Evolutionary conservation across 768 basidiomycete species (phyloP).

Genomic region (Ramaria sp.): DNA sequence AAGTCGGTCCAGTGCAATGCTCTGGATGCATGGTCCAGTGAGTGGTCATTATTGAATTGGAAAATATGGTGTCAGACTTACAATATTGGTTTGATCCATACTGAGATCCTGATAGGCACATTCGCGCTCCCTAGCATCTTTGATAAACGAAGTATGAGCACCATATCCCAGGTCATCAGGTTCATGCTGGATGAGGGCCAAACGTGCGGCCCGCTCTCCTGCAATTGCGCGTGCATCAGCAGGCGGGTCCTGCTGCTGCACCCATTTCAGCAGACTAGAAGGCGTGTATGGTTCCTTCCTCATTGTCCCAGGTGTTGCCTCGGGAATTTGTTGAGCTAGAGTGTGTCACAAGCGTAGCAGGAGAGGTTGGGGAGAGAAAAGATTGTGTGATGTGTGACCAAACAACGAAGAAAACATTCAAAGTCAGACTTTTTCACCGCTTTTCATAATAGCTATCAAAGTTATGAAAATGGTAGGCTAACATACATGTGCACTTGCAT

Average conservation of each 20-base stretch:
- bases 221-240: not conserved
- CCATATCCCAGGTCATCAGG: not conserved
- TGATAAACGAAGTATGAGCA: not conserved
- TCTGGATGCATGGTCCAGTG: no score
- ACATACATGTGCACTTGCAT: not conserved
- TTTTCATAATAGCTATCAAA: no score
- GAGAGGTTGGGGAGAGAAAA: no score
- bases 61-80: no score
- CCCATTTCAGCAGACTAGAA: not conserved
- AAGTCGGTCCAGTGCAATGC: no score
- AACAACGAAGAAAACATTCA: no score
- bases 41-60: no score
- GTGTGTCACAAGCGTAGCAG: no score
- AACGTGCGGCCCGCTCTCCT: not conserved
- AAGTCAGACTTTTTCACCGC: no score
- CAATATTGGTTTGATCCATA: not conserved
- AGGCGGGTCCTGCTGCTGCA: not conserved
- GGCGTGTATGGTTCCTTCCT: not conserved
- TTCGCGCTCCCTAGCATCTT: not conserved
- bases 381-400: no score
- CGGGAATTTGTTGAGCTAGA: no score
- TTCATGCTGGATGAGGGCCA: not conserved
- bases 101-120: not conserved
- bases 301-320: no score
- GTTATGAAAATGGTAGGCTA: not conserved